A percentile compares a stretch with the other conserved stretches of the same genome.
Conservation (phyloP, 805 yeast genomes). For the Ogataea ramenticola region DNA sequence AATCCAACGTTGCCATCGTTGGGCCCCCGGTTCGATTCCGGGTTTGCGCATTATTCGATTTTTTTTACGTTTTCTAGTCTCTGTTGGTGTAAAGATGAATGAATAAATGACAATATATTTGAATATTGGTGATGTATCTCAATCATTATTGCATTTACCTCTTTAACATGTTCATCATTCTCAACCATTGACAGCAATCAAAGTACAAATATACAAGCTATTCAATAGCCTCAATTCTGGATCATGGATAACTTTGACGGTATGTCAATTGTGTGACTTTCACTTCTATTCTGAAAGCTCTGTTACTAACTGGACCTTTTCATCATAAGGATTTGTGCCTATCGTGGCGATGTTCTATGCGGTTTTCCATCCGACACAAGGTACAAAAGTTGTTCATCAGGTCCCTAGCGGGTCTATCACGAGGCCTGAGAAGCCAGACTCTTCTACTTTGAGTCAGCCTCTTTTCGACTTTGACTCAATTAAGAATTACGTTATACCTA, state of each 20-base stretch:
- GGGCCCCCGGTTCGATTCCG: conserved; percentile 1
- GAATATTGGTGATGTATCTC: no score
- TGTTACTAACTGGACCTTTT: background rate
- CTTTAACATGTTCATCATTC: no score
- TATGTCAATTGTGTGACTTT: background rate
- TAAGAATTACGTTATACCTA: conserved; percentile 89
- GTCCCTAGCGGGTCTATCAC: conserved; percentile 74
- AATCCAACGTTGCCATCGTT: conserved; percentile 1
- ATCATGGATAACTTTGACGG: background rate
- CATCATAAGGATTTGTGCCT: conserved; percentile 67
- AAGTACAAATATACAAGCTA: no score
- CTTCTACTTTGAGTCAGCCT: conserved; percentile 30
- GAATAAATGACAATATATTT: no score
- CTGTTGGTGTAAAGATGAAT: background rate
- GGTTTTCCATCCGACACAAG: conserved; percentile 92
- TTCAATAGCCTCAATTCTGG: no score
- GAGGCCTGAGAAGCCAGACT: conserved; percentile 25
- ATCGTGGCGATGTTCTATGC: conserved; percentile 84
- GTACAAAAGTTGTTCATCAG: conserved; percentile 85
- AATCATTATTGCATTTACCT: no score
- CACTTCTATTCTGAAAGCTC: no score
- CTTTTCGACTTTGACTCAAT: conserved; percentile 77
- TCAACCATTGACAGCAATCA: no score
- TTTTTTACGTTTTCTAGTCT: background rate
- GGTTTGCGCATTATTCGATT: background rate